Percentiles rank a stretch among this genome's conserved stretches.
Evolutionary conservation across 2,329 filamentous ascomycete species (phyloP).

Genomic region (Gnomoniopsis sp.): DNA sequence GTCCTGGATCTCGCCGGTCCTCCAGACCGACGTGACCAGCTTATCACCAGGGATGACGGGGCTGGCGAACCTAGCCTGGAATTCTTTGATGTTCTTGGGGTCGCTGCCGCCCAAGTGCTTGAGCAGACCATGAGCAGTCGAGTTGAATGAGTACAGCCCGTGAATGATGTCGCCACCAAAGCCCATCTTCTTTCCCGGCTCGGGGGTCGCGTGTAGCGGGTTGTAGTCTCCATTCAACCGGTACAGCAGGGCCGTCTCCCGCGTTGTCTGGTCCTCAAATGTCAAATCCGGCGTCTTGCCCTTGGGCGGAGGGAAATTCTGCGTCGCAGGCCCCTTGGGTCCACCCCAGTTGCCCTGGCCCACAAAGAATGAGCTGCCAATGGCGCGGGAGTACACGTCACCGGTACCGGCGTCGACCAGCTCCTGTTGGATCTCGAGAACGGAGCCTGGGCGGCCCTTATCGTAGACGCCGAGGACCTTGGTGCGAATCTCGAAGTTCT

Average conservation of each 20-base stretch:
- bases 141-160: constrained; percentile 86
- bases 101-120: constrained; percentile 71
- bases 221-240: constrained; percentile 93
- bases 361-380: constrained; percentile 74
- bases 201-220: constrained; percentile 82
- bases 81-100: constrained; percentile 79
- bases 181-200: constrained; percentile 84
- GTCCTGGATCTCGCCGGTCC: constrained; percentile 62
- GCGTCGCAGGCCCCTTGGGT: constrained; percentile 79
- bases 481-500: constrained; percentile 70
- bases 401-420: constrained; percentile 68
- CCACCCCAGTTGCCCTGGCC: constrained; percentile 82
- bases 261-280: constrained; percentile 66
- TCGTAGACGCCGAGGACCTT: constrained; percentile 85
- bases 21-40: constrained; percentile 78
- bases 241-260: constrained; percentile 73
- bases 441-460: constrained; percentile 79
- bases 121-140: constrained; percentile 69
- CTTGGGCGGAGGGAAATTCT: constrained; percentile 71
- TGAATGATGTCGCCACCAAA: constrained; percentile 89
- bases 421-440: constrained; percentile 74
- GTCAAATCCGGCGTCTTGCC: constrained; percentile 68
- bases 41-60: constrained; percentile 83
- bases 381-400: constrained; percentile 68
- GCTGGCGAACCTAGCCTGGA: constrained; percentile 82